Conservation (phyloP, 2,329 filamentous ascomycete genomes). For the Calycina herbarum region DNA sequence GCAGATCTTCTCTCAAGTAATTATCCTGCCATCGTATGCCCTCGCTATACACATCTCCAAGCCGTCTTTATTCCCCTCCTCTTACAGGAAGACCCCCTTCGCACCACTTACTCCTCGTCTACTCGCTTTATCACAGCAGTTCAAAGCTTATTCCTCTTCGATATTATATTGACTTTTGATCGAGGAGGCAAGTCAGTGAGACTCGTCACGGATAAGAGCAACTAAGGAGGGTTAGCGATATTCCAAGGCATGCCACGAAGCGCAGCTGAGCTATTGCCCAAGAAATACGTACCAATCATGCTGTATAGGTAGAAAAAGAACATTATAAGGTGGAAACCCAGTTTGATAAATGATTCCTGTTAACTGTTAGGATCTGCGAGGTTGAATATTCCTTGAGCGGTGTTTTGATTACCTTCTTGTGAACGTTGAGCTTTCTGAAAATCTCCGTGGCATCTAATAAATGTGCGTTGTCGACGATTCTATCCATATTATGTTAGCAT, state of each 20-base stretch:
- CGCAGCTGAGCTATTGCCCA: neutral
- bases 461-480: slow-evolving; percentile 96
- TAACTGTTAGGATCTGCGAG: slow-evolving; percentile 16
- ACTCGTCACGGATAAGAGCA: slow-evolving; percentile 92
- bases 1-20: slow-evolving; percentile 25
- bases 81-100: neutral
- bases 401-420: slow-evolving; percentile 77
- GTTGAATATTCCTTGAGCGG: slow-evolving; percentile 8
- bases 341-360: slow-evolving; percentile 97
- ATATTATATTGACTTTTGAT: slow-evolving; percentile 30
- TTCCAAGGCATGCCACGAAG: neutral
- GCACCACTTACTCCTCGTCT: slow-evolving; percentile 5
- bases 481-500: slow-evolving; percentile 46
- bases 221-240: slow-evolving; percentile 46
- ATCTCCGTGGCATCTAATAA: slow-evolving; percentile 97
- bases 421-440: slow-evolving; percentile 97
- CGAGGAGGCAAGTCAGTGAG: slow-evolving; percentile 58
- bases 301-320: slow-evolving; percentile 99
- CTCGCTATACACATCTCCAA: slow-evolving; percentile 17
- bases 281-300: slow-evolving; percentile 25
- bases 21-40: slow-evolving; percentile 28
- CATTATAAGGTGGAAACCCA: slow-evolving; percentile 98
- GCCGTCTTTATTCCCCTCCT: slow-evolving; percentile 11
- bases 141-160: slow-evolving; percentile 22
- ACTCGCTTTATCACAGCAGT: slow-evolving; percentile 15